Evolutionary conservation across 2,329 filamentous ascomycete species (phyloP).

Genomic region (Exophiala dermatitidis): DNA sequence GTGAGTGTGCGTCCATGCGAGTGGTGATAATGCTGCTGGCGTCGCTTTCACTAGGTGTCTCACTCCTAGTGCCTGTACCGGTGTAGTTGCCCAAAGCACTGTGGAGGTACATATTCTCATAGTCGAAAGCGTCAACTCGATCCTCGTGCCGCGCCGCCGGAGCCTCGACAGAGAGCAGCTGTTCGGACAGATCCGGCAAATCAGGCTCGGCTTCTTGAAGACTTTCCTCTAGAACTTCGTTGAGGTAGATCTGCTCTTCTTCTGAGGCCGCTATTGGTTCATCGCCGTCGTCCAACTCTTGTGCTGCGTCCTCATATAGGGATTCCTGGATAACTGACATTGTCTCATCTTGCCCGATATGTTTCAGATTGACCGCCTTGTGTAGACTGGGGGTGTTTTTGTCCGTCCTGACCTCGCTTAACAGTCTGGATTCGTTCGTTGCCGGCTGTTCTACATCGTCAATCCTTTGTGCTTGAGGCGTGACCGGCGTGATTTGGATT

Average conservation of each 20-base stretch:
- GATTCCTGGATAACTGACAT: slow-evolving; percentile 29
- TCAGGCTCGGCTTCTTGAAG: slow-evolving; percentile 33
- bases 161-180: slow-evolving; percentile 30
- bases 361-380: slow-evolving; percentile 25
- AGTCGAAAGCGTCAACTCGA: slow-evolving; percentile 90
- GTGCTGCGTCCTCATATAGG: slow-evolving; percentile 38
- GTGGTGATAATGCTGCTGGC: slow-evolving; percentile 23
- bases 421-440: slow-evolving; percentile 17
- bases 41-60: slow-evolving; percentile 23
- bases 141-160: slow-evolving; percentile 77
- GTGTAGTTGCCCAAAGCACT: slow-evolving; percentile 69
- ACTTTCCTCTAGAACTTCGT: slow-evolving; percentile 38
- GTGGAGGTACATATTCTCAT: slow-evolving; percentile 91
- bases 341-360: slow-evolving; percentile 7
- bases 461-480: slow-evolving; percentile 20
- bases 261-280: slow-evolving; percentile 27
- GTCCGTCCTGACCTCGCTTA: slow-evolving; percentile 25
- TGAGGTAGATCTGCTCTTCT: slow-evolving; percentile 47
- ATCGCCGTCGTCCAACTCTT: slow-evolving; percentile 35
- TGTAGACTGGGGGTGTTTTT: slow-evolving; percentile 24
- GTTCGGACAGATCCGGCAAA: slow-evolving; percentile 30
- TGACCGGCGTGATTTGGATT: slow-evolving; percentile 18
- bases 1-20: slow-evolving; percentile 19
- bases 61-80: slow-evolving; percentile 19
- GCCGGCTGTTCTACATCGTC: slow-evolving; percentile 17